Base-by-base conservation (phyloP, 2,329 filamentous ascomycete species). In the Scedosporium aurantiacum region DNA sequence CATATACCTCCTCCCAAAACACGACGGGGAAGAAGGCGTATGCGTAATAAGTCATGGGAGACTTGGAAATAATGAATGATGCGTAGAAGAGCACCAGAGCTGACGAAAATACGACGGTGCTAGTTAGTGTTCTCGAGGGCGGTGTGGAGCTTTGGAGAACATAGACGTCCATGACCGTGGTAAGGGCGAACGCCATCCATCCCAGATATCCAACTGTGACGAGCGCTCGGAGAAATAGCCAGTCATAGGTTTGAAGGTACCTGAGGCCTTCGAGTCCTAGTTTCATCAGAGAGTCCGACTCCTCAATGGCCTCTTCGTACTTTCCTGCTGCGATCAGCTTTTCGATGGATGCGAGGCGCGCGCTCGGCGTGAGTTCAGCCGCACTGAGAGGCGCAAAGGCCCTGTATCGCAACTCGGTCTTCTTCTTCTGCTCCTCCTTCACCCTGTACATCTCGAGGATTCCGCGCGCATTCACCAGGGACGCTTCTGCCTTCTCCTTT, bases 211-310 rank as follows among this genome's bases (percentile, higher is more conserved):
- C 94, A 12, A 89, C 71, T 1, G 94, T 97, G 63, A 99, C 88
- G 58, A 99, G 79, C 1, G 90, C 88, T 63, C 94, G 83, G 41
- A 99, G 77, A 74, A 99, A 99, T 2, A 99, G 80, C 94, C 94
- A 99, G 75, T 99, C 94, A 69, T 99, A 99, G 0, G 92, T 99
- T 73, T 99, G 94, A 27, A 99, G 81, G 71, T 99, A 99, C 58
- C 94, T 84, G 63, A 99, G 77, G 6, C 94, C 94, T 64, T 91
- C 83, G 1, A 99, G 80, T 1, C 85, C 88, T 58, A 90, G 76
- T 63, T 88, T 82, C 63, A 97, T 89, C 14, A 99, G 79, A 28
- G 85, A 82, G 50, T 88, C 85, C 1, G 90, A 91, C 67, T 89
- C 83, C 62, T 84, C 78, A 67, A 97, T 96, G 1, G 93, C 90